phyloP scores from a whole-genome alignment of 106 monocot species.

The Dendrobium huoshanense region DNA sequence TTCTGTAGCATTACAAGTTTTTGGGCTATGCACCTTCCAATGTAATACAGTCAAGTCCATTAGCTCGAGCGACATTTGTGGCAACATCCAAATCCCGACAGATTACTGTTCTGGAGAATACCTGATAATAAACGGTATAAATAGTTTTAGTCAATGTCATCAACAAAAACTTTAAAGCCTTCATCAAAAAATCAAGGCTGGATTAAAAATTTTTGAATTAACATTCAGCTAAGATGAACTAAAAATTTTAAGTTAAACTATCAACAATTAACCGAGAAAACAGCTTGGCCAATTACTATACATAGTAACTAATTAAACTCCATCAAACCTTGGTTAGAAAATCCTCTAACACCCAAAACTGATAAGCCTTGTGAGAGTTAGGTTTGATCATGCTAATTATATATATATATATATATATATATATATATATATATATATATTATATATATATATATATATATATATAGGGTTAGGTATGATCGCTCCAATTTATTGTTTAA shows the following conservation, averaged over 20 bases:
- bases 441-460: too few relatives aligned
- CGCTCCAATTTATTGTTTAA: too few relatives aligned
- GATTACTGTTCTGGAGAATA: constrained; percentile 96
- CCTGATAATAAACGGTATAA: constrained; percentile 30
- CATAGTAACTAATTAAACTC: neutral
- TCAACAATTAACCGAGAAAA: neutral
- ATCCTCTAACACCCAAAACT: neutral
- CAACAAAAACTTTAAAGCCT: neutral
- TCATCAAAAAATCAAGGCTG: neutral
- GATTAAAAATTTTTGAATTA: neutral
- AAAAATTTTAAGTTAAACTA: neutral
- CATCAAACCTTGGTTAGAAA: neutral
- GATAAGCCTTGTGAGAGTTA: too few relatives aligned
- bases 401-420: too few relatives aligned
- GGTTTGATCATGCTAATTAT: too few relatives aligned
- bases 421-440: too few relatives aligned
- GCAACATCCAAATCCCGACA: constrained; percentile 95
- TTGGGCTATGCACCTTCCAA: constrained; percentile 50
- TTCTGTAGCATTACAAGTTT: neutral
- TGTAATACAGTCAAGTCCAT: constrained; percentile 91
- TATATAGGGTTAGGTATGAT: too few relatives aligned
- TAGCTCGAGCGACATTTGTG: constrained; percentile 72
- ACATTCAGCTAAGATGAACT: neutral
- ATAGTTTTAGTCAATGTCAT: neutral
- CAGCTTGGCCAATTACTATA: neutral